A percentile compares a stretch with the other conserved stretches of the same genome.
phyloP scores from a whole-genome alignment of 306 rosid species.

The Hippophae gyantsensis region DNA sequence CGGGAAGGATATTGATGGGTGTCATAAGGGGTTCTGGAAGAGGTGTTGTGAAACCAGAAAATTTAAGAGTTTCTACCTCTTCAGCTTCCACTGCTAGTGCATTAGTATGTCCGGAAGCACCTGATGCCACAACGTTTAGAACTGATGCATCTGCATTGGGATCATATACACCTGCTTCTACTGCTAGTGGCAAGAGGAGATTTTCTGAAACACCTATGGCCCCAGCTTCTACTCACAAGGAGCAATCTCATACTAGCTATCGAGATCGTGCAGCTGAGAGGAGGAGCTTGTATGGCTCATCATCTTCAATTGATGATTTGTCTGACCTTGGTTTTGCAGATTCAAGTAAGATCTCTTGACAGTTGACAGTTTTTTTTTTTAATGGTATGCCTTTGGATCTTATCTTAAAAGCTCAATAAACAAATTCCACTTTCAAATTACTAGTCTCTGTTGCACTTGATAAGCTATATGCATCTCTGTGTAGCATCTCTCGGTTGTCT shows the following conservation, averaged over 20 bases:
- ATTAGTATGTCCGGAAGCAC: constrained; percentile 33
- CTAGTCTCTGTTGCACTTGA: constrained; percentile 5
- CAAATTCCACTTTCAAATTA: neutral
- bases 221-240: constrained; percentile 56
- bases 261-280: constrained; percentile 99
- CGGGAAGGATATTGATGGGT: constrained; percentile 85
- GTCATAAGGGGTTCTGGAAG: constrained; percentile 96
- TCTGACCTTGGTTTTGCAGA: constrained; percentile 55
- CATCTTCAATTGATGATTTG: constrained; percentile 44
- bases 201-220: constrained; percentile 80
- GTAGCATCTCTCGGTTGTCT: neutral
- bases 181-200: constrained; percentile 74
- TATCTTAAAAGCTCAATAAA: neutral
- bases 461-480: neutral
- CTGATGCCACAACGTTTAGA: constrained; percentile 55
- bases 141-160: constrained; percentile 83
- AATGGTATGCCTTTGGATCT: constrained; percentile 14
- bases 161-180: constrained; percentile 47
- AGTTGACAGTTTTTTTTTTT: constrained; percentile 8
- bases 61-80: constrained; percentile 22
- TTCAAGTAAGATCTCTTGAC: constrained; percentile 59
- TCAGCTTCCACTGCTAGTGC: constrained; percentile 30
- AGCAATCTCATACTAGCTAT: constrained; percentile 60
- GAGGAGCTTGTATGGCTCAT: constrained; percentile 86
- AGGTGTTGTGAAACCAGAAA: constrained; percentile 56